Evolutionary conservation across 2,329 filamentous ascomycete genomes (phyloP).

Genomic region (Clarireedia paspali): DNA sequence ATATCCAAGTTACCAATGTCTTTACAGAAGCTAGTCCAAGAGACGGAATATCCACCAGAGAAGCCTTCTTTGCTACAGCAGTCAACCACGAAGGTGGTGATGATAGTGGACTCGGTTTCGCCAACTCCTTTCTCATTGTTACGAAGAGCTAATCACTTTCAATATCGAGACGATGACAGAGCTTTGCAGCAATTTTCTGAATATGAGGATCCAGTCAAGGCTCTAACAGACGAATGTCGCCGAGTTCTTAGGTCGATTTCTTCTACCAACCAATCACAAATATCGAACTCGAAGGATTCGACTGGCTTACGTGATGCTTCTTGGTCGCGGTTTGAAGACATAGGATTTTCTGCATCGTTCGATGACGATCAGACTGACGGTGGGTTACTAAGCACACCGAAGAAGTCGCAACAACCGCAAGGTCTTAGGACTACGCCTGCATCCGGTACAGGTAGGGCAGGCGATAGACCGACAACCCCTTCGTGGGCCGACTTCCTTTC

Average conservation of each 20-base stretch:
- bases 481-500: constrained; percentile 98
- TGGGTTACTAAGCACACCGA: constrained; percentile 20
- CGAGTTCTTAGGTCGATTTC: constrained; percentile 86
- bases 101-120: constrained; percentile 94
- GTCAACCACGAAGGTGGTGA: constrained; percentile 80
- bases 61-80: constrained; percentile 69
- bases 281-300: constrained; percentile 61
- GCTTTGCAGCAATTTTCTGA: constrained; percentile 81
- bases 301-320: constrained; percentile 75
- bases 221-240: constrained; percentile 87
- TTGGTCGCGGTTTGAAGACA: constrained; percentile 94
- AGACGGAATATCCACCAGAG: constrained; percentile 89
- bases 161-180: constrained; percentile 82
- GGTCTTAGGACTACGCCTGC: constrained; percentile 59
- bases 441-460: constrained; percentile 55
- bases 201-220: constrained; percentile 80
- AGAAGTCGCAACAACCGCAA: constrained; percentile 32
- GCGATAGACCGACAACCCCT: constrained; percentile 79
- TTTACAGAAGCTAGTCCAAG: constrained; percentile 80
- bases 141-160: constrained; percentile 86
- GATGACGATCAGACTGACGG: constrained; percentile 53
- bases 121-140: constrained; percentile 89
- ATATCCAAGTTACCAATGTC: constrained; percentile 86
- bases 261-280: constrained; percentile 76
- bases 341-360: constrained; percentile 74